Percentiles rank a stretch among this genome's conserved stretches.
Evolutionary conservation across 2,329 filamentous ascomycete species (phyloP).

Genomic region (Cryphonectria parasitica): DNA sequence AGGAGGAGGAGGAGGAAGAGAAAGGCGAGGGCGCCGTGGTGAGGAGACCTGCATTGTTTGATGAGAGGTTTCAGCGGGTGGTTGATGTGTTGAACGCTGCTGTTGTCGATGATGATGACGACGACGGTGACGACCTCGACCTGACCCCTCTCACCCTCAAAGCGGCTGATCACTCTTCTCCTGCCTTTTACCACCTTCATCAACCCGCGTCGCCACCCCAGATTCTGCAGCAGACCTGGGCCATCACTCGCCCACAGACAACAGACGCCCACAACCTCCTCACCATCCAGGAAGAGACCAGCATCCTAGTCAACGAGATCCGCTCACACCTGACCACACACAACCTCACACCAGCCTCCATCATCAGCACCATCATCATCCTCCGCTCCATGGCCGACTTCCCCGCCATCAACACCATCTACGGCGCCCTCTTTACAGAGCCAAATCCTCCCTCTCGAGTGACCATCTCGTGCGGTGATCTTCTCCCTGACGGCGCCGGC

Average conservation of each 20-base stretch:
- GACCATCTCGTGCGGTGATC: constrained; percentile 75
- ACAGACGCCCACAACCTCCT: constrained; percentile 19
- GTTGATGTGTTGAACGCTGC: constrained; percentile 39
- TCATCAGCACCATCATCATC: constrained; percentile 66
- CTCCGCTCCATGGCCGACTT: constrained; percentile 84
- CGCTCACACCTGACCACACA: constrained; percentile 43
- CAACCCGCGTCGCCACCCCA: constrained; percentile 32
- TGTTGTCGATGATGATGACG: not conserved
- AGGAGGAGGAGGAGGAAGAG: constrained; percentile 22
- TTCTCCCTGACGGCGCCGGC: constrained; percentile 58
- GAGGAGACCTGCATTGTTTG: constrained; percentile 68
- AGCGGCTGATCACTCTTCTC: not conserved
- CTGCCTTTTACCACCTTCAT: not conserved
- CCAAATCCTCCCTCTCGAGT: constrained; percentile 86
- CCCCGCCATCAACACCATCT: constrained; percentile 71
- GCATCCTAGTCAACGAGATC: constrained; percentile 52
- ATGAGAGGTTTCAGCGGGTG: constrained; percentile 59
- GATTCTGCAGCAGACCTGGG: constrained; percentile 22
- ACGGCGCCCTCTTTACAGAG: constrained; percentile 72
- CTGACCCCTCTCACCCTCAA: not conserved
- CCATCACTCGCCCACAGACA: constrained; percentile 1
- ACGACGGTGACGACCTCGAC: no score
- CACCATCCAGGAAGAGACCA: constrained; percentile 52
- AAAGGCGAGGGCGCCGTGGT: constrained; percentile 42
- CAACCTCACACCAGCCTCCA: constrained; percentile 43